Conservation (phyloP, 2,329 filamentous ascomycete genomes). For the Drechslerella stenobrocha region DNA sequence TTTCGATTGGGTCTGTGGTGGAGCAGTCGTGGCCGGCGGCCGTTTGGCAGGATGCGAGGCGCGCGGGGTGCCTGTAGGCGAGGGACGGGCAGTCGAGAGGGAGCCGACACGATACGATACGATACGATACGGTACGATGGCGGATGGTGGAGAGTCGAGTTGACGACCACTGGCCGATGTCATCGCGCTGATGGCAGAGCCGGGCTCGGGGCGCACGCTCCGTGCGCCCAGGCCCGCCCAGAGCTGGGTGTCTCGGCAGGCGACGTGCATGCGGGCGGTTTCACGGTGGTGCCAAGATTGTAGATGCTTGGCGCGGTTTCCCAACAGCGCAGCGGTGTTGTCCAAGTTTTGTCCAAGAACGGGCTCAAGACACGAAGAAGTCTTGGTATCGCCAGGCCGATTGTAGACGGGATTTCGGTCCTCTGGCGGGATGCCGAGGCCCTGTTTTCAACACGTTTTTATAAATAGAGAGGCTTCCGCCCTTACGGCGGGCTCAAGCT, state of each 20-base stretch:
- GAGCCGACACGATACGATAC: too few relatives aligned
- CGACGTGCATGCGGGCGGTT: constrained; percentile 4
- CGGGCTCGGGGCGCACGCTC: too few relatives aligned
- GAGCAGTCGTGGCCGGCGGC: too few relatives aligned
- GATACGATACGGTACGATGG: too few relatives aligned
- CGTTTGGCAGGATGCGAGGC: too few relatives aligned
- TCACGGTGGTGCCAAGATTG: constrained; percentile 32
- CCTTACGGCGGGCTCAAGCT: constrained; percentile 20
- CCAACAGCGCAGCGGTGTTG: constrained; percentile 44
- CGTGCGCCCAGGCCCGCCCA: too few relatives aligned
- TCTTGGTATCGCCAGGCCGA: constrained; percentile 24
- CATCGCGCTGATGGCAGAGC: too few relatives aligned
- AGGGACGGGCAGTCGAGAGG: too few relatives aligned
- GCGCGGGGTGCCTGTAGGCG: too few relatives aligned
- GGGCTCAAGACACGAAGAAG: constrained; percentile 23
- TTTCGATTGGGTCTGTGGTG: background rate
- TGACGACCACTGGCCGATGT: too few relatives aligned
- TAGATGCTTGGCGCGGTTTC: constrained; percentile 43
- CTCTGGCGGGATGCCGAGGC: constrained; percentile 6
- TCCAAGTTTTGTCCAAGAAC: constrained; percentile 16
- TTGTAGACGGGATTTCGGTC: constrained; percentile 14
- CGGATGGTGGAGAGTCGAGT: too few relatives aligned
- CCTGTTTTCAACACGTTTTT: constrained; percentile 5
- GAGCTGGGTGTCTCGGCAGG: constrained; percentile 41
- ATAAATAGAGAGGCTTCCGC: constrained; percentile 41